Conservation (phyloP, 1,284 basidiomycete species). For the Ganoderma boninense region DNA sequence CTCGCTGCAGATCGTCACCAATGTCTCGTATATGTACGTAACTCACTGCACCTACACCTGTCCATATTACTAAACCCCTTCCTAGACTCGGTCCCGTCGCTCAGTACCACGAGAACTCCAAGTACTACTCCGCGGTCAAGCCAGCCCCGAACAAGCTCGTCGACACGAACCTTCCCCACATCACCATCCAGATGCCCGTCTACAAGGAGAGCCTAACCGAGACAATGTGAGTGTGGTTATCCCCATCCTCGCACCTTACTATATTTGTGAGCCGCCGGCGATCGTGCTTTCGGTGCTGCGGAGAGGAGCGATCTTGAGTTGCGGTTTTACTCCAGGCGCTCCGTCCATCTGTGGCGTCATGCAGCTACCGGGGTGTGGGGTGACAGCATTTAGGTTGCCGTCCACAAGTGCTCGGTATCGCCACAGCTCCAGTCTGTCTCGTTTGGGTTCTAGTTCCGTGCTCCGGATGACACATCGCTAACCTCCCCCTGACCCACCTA, state of each 20-base stretch:
- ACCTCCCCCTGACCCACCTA: constrained; percentile 35
- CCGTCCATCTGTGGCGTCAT: background rate
- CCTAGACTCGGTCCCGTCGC: constrained; percentile 73
- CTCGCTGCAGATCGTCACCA: constrained; percentile 66
- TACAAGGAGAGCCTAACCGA: constrained; percentile 80
- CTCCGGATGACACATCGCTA: background rate
- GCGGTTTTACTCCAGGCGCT: background rate
- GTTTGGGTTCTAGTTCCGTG: no score
- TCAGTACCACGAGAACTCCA: constrained; percentile 78
- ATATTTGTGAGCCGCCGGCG: background rate
- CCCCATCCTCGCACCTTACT: background rate
- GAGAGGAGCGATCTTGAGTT: background rate
- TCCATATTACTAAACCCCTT: constrained; percentile 20
- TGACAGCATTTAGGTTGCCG: background rate
- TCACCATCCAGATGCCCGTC: constrained; percentile 83
- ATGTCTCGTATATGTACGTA: constrained; percentile 63
- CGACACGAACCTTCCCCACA: constrained; percentile 70
- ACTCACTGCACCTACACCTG: background rate
- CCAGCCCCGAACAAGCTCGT: constrained; percentile 69
- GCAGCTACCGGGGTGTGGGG: background rate
- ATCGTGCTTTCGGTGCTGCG: background rate
- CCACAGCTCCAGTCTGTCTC: constrained; percentile 14
- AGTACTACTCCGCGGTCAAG: constrained; percentile 72
- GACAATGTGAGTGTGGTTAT: constrained; percentile 63
- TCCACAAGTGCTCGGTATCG: background rate